Percentiles rank a stretch among this genome's conserved stretches.
Conservation (phyloP, 2,329 filamentous ascomycete genomes). For the Paecilomyces variotii region DNA sequence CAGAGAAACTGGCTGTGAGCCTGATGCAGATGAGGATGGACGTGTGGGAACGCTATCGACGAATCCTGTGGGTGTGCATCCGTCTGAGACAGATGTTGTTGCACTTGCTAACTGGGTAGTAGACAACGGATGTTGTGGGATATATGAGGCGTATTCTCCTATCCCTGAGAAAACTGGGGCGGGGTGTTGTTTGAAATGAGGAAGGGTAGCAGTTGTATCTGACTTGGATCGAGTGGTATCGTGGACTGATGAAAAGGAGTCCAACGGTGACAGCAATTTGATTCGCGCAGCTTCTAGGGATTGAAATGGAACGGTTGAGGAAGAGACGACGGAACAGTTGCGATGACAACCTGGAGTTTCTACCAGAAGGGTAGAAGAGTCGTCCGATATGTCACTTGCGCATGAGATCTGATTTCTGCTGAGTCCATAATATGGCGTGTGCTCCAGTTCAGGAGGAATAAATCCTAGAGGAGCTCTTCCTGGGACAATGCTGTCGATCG, state of each 20-base stretch:
- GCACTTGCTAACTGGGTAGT: neutral
- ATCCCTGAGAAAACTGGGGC: neutral
- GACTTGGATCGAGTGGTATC: neutral
- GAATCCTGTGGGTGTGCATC: neutral
- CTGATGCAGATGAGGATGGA: neutral
- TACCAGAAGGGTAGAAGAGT: neutral
- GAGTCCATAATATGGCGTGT: neutral
- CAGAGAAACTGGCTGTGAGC: neutral
- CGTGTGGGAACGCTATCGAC: neutral
- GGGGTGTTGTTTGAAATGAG: neutral
- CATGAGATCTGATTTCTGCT: neutral
- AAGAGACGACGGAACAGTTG: neutral
- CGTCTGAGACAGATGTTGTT: neutral
- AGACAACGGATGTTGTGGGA: neutral
- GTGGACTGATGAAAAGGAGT: neutral
- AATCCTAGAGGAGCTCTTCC: slow-evolving; percentile 10
- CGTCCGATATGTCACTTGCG: slow-evolving; percentile 1
- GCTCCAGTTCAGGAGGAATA: neutral
- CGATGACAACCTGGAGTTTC: neutral
- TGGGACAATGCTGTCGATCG: slow-evolving; percentile 9
- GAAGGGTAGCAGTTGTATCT: neutral
- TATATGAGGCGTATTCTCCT: neutral
- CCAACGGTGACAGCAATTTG: neutral
- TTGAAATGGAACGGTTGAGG: neutral
- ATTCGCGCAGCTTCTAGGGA: neutral